These are phyloP conservation scores for Kazachstania sp. DNA, from an alignment of 1,139 yeast species.

Conservation along the genomic window DNA sequence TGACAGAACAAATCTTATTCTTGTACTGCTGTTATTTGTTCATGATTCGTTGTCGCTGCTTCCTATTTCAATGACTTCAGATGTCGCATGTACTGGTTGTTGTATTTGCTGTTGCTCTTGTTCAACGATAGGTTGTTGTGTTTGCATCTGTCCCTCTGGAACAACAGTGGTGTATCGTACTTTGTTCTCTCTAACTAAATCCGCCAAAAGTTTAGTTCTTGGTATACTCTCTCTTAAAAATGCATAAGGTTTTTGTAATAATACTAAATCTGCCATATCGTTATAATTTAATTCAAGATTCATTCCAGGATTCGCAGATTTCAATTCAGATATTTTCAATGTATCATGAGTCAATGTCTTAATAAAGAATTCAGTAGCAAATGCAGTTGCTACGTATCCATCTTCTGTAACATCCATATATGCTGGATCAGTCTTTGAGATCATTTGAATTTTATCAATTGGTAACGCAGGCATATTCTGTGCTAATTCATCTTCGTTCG, in stretches of 20 bases:
- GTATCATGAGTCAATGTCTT: conserved; percentile 78
- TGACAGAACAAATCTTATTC: no score
- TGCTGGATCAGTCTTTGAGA: conserved; percentile 83
- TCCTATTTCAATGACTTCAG: conserved; percentile 2
- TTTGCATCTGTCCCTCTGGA: conserved; percentile 14
- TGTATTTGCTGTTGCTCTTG: neutral
- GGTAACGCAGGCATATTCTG: conserved; percentile 40
- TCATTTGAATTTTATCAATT: conserved; percentile 68
- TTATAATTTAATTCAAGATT: conserved; percentile 39
- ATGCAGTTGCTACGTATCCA: conserved; percentile 76
- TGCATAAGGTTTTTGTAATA: conserved; percentile 54
- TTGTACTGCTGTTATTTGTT: no score
- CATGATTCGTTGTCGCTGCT: neutral
- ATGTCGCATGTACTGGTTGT: neutral
- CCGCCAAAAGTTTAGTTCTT: conserved; percentile 41
- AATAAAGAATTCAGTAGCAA: conserved; percentile 80
- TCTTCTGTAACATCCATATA: conserved; percentile 65
- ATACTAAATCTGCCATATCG: conserved; percentile 68
- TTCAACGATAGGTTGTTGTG: conserved; percentile 6
- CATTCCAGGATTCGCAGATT: neutral
- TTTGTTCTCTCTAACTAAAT: conserved; percentile 37
- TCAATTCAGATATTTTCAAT: conserved; percentile 31
- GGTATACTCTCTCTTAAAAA: conserved; percentile 66
- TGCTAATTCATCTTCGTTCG: neutral
- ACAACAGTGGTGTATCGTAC: conserved; percentile 33